These are phyloP conservation scores for Eucalyptus rudis DNA, from an alignment of 345 rosid genomes.

Conservation along the genomic window DNA sequence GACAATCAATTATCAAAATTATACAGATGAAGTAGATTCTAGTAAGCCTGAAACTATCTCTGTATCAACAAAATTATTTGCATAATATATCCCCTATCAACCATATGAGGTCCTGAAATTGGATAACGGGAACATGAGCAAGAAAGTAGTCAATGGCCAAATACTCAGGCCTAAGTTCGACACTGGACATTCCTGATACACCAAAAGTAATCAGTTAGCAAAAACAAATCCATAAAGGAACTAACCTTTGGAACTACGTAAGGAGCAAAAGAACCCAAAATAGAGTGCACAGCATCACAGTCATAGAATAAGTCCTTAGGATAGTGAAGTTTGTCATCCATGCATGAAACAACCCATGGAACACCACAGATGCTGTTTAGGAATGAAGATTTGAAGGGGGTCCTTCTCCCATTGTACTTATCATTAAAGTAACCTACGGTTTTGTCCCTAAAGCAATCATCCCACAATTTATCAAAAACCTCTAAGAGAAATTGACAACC, in stretches of 20 bases:
- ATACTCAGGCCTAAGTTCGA: background rate
- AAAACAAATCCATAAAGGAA: background rate
- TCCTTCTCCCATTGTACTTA: conserved; percentile 10
- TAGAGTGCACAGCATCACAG: conserved; percentile 60
- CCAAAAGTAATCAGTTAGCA: background rate
- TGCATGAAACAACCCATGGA: conserved; percentile 64
- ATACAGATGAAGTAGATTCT: background rate
- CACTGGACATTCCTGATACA: background rate
- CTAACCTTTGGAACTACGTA: conserved; percentile 88
- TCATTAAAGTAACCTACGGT: conserved; percentile 14
- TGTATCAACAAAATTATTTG: background rate
- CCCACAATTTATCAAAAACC: conserved; percentile 71
- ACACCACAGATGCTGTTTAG: conserved; percentile 36
- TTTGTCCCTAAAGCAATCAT: conserved; percentile 52
- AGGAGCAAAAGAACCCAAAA: conserved; percentile 74
- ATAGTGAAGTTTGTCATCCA: conserved; percentile 57
- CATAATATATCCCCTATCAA: background rate
- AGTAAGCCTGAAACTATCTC: no score
- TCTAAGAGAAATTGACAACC: conserved; percentile 51
- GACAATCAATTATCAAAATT: background rate
- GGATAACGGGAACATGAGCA: fast-evolving
- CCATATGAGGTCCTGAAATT: background rate
- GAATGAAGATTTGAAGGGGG: conserved; percentile 54
- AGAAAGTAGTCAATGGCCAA: background rate
- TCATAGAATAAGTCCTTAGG: conserved; percentile 64